phyloP scores from a whole-genome alignment of 2,329 filamentous ascomycete genomes.

The Cladosporium sp. region DNA sequence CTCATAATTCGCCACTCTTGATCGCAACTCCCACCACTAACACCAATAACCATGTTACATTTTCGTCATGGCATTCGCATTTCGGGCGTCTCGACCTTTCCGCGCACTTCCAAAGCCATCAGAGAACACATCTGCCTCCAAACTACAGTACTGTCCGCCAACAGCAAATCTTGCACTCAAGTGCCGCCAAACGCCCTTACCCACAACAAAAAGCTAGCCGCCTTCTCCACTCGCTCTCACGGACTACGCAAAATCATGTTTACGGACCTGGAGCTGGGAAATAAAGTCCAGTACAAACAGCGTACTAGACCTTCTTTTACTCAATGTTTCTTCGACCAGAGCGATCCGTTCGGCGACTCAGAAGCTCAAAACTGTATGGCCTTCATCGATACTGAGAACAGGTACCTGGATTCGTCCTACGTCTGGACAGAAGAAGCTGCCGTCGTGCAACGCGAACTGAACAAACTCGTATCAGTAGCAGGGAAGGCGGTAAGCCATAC shows the following conservation, averaged over 20 bases:
- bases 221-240: neutral
- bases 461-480: neutral
- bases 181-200: neutral
- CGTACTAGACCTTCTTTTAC: neutral
- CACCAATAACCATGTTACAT: neutral
- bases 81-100: neutral
- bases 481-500: neutral
- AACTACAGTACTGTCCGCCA: neutral
- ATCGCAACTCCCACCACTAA: neutral
- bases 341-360: neutral
- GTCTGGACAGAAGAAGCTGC: neutral
- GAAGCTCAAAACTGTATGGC: neutral
- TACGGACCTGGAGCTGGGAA: neutral
- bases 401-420: neutral
- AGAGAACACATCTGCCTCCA: neutral
- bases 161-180: neutral
- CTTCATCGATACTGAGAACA: neutral
- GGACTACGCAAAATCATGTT: neutral
- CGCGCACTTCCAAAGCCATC: neutral
- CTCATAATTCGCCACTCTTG: neutral
- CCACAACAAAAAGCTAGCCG: neutral
- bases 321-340: neutral
- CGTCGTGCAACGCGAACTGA: neutral
- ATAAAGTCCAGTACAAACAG: neutral
- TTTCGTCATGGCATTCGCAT: neutral